These are phyloP conservation scores for Bondarzewia mesenterica DNA, from an alignment of 1,284 basidiomycete genomes.

Conservation along the genomic window DNA sequence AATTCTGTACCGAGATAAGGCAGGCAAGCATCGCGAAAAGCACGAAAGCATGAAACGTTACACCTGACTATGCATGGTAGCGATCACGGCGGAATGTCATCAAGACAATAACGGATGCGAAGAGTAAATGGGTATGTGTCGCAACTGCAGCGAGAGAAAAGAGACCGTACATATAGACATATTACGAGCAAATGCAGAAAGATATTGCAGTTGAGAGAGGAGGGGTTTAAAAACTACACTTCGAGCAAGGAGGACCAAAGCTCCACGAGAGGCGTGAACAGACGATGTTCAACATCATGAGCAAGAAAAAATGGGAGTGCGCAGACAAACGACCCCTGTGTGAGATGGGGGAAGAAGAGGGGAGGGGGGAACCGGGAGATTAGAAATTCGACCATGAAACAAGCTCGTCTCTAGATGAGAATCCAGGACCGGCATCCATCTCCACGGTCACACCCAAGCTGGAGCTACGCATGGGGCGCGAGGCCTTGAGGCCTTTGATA, in stretches of 20 bases:
- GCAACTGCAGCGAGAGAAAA: too few relatives aligned
- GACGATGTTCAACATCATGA: too few relatives aligned
- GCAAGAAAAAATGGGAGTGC: too few relatives aligned
- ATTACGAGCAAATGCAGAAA: too few relatives aligned
- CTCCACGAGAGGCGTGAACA: too few relatives aligned
- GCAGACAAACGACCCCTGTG: background rate
- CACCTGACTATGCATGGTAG: background rate
- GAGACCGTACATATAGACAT: too few relatives aligned
- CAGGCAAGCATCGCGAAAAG: background rate
- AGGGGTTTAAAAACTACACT: too few relatives aligned
- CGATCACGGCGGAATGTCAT: background rate
- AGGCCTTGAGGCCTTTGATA: conserved; percentile 45
- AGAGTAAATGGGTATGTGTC: background rate
- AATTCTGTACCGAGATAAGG: too few relatives aligned
- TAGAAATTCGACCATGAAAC: conserved; percentile 67
- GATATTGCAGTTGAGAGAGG: too few relatives aligned
- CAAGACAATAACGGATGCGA: background rate
- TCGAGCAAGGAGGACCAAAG: too few relatives aligned
- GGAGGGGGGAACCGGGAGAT: background rate
- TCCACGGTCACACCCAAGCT: conserved; percentile 56
- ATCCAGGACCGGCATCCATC: conserved; percentile 30
- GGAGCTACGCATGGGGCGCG: conserved; percentile 52
- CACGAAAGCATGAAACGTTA: background rate
- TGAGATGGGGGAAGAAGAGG: background rate
- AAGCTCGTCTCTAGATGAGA: conserved; percentile 36